These are phyloP conservation scores for Coccomyxa sp. DNA, from an alignment of 139 green algal species.

Conservation along the genomic window DNA sequence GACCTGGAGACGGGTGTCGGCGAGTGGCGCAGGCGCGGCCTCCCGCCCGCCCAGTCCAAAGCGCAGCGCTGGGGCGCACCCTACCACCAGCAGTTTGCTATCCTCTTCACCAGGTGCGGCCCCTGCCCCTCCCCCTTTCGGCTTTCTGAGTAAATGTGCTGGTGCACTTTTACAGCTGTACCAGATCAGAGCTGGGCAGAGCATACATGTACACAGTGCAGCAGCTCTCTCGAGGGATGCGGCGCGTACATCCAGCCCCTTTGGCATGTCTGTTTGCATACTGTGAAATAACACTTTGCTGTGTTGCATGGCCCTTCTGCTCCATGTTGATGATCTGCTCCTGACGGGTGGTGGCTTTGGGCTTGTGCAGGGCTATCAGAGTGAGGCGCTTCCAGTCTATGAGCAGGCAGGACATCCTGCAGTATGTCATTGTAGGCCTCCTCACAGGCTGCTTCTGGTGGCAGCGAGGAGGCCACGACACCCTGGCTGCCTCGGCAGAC, in stretches of 20 bases:
- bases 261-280: no score
- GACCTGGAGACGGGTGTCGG: background rate
- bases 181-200: no score
- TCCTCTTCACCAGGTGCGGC: conserved; percentile 7
- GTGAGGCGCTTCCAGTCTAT: conserved; percentile 24
- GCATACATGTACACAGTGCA: no score
- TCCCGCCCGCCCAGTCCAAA: background rate
- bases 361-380: conserved; percentile 8
- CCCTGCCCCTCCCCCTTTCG: background rate
- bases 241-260: no score
- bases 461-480: conserved; percentile 6
- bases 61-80: conserved; percentile 17
- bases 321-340: no score
- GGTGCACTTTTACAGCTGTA: no score
- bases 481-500: background rate
- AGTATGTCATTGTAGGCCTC: conserved; percentile 21
- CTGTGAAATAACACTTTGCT: no score
- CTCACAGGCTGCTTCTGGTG: conserved; percentile 23
- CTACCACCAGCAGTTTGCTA: conserved; percentile 14
- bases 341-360: no score
- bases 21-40: background rate
- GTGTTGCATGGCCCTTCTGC: no score
- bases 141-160: no score
- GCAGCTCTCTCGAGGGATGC: no score
- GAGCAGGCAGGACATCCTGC: conserved; percentile 15